Base-by-base conservation (phyloP, 805 yeast species). In the Pichia gijzeniarum region DNA sequence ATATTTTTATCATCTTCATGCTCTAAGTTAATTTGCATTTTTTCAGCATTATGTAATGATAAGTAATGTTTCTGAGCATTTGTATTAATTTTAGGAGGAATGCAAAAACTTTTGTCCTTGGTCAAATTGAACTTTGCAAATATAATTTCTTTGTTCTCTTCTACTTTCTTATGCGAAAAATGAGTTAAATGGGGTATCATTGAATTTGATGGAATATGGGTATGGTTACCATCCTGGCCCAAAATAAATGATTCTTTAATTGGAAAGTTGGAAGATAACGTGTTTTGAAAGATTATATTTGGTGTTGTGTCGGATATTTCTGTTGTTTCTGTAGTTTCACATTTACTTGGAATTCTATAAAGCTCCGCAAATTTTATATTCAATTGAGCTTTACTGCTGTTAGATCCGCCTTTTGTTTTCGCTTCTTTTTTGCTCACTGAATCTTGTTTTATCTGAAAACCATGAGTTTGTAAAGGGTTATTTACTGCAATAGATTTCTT, bases 321-420 rank as follows among this genome's bases (percentile, higher is more conserved):
- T 10, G 35, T 30, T 16, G 36, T 39, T 21, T 27, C 41, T 8
- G 21, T 38, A 8, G 43, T 19, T 14, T 32, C 37, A 13, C 21
- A 14, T 19, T 16, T 33, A 40, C 30, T 31, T 20, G 43, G 31
- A 2, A 41, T 8, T 7, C 34, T 34, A 10, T 22, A 6, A 18
- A 34, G 6, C 34, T 41, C 38, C 14, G 44, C 44, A n/a, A 25
- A 33, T 9, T 22, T 13, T 5, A 41, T 4, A 31, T 41, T 16
- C 17, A 32, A 25, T 16, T 36, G 16, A 22, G 14, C 3, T 34
- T 17, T 33, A 30, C 5, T 7, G 13, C 4, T 38, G 12, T 5
- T 38, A 5, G 31, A 3, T 21, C n/a, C 18, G 16, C 1, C 13
- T 3, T 22, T 17, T 21, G 10, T 8, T 13, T 16, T 20, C 21